Evolutionary conservation across 2,329 filamentous ascomycete genomes (phyloP).

Genomic region (Neonectria ditissima): DNA sequence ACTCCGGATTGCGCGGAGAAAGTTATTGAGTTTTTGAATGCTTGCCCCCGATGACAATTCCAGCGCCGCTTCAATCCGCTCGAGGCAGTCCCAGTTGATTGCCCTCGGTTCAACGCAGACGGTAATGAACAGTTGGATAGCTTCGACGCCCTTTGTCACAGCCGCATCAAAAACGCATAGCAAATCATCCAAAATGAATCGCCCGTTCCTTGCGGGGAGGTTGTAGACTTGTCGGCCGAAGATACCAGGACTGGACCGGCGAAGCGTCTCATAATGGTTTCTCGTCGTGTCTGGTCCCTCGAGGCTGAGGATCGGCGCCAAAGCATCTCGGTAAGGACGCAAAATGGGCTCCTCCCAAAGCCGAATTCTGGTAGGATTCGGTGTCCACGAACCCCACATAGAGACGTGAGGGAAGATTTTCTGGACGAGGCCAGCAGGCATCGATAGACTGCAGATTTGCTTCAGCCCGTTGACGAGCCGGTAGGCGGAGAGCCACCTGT

Average conservation of each 20-base stretch:
- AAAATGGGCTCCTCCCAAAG: conserved; percentile 19
- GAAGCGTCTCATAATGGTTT: conserved; percentile 19
- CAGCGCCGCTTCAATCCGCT: conserved; percentile 18
- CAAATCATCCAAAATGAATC: conserved; percentile 21
- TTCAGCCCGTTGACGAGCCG: conserved; percentile 17
- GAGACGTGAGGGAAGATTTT: conserved; percentile 20
- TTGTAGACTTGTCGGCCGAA: conserved; percentile 8
- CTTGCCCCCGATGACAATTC: conserved; percentile 2
- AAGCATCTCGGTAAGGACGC: neutral
- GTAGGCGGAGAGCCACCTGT: conserved; percentile 19
- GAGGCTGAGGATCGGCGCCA: conserved; percentile 17
- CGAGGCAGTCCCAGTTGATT: conserved; percentile 19
- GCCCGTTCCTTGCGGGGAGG: conserved; percentile 13
- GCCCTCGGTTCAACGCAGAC: conserved; percentile 20
- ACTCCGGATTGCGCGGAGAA: neutral
- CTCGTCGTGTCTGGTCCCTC: conserved; percentile 27
- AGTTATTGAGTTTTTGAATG: conserved; percentile 5
- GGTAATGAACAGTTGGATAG: conserved; percentile 18
- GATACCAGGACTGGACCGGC: conserved; percentile 17
- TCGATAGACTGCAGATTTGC: neutral
- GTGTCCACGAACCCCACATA: conserved; percentile 25
- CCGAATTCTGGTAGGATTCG: conserved; percentile 16
- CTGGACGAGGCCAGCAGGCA: conserved; percentile 1
- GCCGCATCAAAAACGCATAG: conserved; percentile 19
- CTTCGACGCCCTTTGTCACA: conserved; percentile 19